A percentile compares a stretch with the other conserved stretches of the same genome.
These are phyloP conservation scores for Psilocybe subaeruginosa DNA, from an alignment of 768 basidiomycete species.

Conservation along the genomic window DNA sequence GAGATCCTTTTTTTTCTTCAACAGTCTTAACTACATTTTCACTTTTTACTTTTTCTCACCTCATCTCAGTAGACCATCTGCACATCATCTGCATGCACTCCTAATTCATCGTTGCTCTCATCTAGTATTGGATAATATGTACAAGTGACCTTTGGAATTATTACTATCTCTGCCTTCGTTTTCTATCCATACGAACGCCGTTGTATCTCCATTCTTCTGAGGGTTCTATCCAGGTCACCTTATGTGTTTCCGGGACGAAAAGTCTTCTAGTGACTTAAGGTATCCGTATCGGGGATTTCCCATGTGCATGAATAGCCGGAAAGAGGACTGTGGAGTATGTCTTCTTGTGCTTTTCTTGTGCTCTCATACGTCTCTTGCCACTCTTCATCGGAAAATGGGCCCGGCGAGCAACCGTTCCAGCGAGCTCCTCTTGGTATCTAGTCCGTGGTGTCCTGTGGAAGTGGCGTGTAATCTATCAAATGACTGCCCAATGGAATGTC, in stretches of 20 bases:
- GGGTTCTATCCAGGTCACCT: constrained; percentile 14
- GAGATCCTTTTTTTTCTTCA: constrained; percentile 15
- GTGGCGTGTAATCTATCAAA: constrained; percentile 33
- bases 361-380: constrained; percentile 6
- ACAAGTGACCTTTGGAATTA: constrained; percentile 26
- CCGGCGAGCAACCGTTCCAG: constrained; percentile 7
- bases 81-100: constrained; percentile 15
- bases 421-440: constrained; percentile 7
- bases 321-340: constrained; percentile 11
- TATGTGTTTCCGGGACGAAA: constrained; percentile 16
- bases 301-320: constrained; percentile 25
- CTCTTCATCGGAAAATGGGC: constrained; percentile 5
- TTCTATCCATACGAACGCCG: constrained; percentile 10
- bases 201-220: constrained; percentile 11
- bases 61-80: constrained; percentile 26
- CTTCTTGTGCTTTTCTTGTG: constrained; percentile 20
- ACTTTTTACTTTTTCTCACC: constrained; percentile 19
- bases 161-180: constrained; percentile 18
- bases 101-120: constrained; percentile 27
- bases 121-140: constrained; percentile 40
- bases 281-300: constrained; percentile 21
- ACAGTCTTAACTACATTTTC: constrained; percentile 12
- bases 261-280: constrained; percentile 10
- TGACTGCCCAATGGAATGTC: constrained; percentile 27
- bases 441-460: constrained; percentile 17